These are phyloP conservation scores for Moringa oleifera DNA, from an alignment of 345 rosid species.

Conservation along the genomic window DNA sequence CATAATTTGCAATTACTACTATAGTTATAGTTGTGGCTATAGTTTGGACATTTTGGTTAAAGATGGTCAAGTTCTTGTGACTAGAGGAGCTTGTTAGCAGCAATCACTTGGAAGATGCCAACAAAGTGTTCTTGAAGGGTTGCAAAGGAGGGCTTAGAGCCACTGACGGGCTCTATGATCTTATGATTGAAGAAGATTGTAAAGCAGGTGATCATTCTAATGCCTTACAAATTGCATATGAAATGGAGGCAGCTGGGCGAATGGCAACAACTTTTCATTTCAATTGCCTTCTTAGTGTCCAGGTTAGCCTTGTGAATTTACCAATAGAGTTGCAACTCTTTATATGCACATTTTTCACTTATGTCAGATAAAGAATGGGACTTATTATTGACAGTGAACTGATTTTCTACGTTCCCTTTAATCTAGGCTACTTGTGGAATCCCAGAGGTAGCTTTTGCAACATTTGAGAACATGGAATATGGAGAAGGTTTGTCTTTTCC, in stretches of 20 bases:
- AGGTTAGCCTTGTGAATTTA: conserved; percentile 42
- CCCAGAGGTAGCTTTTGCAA: conserved; percentile 87
- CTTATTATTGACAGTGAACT: conserved; percentile 17
- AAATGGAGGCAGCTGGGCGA: conserved; percentile 96
- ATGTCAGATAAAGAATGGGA: conserved; percentile 2
- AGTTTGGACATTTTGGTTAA: neutral
- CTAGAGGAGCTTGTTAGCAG: conserved; percentile 78
- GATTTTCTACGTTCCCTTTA: conserved; percentile 18
- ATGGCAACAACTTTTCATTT: conserved; percentile 94
- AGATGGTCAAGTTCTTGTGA: conserved; percentile 13
- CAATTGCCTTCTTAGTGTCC: conserved; percentile 93
- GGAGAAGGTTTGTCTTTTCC: conserved; percentile 72
- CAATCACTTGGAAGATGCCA: conserved; percentile 79
- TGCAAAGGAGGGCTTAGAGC: conserved; percentile 79
- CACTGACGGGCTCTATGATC: conserved; percentile 76
- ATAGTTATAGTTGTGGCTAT: neutral
- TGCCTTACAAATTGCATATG: conserved; percentile 83
- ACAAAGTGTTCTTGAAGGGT: conserved; percentile 79
- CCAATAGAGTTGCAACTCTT: neutral
- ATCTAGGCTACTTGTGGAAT: conserved; percentile 86
- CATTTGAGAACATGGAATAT: conserved; percentile 97
- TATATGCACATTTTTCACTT: conserved; percentile 7
- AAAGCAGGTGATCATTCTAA: conserved; percentile 94
- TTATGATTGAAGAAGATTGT: conserved; percentile 83
- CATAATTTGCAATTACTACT: neutral